Base-by-base conservation (phyloP, 768 basidiomycete genomes). In the Rhizopogon rudus region DNA sequence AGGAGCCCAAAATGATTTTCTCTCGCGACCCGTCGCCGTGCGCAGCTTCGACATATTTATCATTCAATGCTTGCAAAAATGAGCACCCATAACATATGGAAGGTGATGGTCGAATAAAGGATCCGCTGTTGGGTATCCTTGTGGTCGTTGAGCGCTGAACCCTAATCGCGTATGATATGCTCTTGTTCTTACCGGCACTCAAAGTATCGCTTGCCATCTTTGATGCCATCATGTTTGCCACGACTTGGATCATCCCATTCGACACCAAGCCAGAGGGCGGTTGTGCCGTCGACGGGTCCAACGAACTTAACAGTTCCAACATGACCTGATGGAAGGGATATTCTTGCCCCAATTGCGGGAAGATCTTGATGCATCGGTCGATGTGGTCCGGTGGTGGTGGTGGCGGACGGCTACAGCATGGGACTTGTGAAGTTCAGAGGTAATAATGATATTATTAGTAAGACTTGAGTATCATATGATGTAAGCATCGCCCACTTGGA, bases 201-300 rank as follows among this genome's bases (percentile, higher is more conserved):
- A 68, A 98, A 98, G 70, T 96, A 94, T 40, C 76, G 78, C 58
- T 77, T 80, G 45, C 84, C 87, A 60, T 91, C 84, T 65, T 92
- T 90, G 60, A 76, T 66, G 6, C 96, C 96, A 61, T 88, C 83
- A 67, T 98, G 94, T 68, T 89, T 95, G 28, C 96, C 96, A 54
- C 93, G 82, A 7, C 67, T 57, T 17, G 85, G 80, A 63, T 93
- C 86, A 65, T 98, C 96, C 91, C 95, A 98, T 72, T 98, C 96
- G 45, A 98, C 81, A n/a, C 96, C 96, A n/a, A 94, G 77, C 95
- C 95, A 98, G 12, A 70, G 61, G 3, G 89, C 91, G 3, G 71
- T 63, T 0, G 89, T 83, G 13, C 79, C 79, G 16, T 81, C 73
- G 17, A 95, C 83, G 1, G 67, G 59, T 2, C 93, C 93, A 13